A percentile compares a stretch with the other conserved stretches of the same genome.
phyloP scores from a whole-genome alignment of 495 filamentous ascomycete genomes.

The Chaetomium cochliodes region DNA sequence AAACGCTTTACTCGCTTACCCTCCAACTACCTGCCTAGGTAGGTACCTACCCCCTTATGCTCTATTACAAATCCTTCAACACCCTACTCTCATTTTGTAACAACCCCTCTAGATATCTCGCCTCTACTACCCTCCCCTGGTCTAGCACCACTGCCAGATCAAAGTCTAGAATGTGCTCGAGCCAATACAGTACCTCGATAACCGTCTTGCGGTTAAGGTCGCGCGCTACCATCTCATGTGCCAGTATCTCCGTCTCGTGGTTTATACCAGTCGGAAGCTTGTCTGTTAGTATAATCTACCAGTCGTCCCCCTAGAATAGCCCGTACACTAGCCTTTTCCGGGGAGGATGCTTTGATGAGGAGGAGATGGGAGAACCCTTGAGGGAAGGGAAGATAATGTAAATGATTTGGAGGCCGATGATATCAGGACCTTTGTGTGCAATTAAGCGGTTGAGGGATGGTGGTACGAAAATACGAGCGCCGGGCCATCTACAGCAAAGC shows the following conservation, averaged over 20 bases:
- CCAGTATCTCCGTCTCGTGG: slow-evolving; percentile 18
- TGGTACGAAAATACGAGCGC: no score
- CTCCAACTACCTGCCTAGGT: no score
- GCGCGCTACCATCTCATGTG: slow-evolving; percentile 7
- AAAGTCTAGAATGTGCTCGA: slow-evolving; percentile 17
- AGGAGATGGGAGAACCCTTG: no score
- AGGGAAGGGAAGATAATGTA: no score
- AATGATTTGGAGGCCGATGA: no score
- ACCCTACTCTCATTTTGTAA: slow-evolving; percentile 14
- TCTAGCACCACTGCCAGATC: slow-evolving; percentile 15
- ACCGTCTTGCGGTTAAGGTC: slow-evolving; percentile 3
- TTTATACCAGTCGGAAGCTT: slow-evolving; percentile 15
- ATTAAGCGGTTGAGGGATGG: no score
- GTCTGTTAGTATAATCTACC: slow-evolving; percentile 13
- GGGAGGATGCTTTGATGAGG: no score
- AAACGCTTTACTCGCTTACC: no score
- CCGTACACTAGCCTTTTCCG: no score
- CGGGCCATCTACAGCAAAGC: no score
- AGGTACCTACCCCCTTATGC: slow-evolving; percentile 19
- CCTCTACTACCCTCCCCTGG: slow-evolving; percentile 6
- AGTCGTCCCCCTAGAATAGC: slow-evolving; percentile 3
- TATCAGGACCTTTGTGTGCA: no score
- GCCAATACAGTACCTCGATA: slow-evolving; percentile 11
- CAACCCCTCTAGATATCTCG: slow-evolving; percentile 12
- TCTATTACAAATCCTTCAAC: slow-evolving; percentile 19